phyloP scores from a whole-genome alignment of 1,284 basidiomycete genomes.

The Ustilago cynodontis region DNA sequence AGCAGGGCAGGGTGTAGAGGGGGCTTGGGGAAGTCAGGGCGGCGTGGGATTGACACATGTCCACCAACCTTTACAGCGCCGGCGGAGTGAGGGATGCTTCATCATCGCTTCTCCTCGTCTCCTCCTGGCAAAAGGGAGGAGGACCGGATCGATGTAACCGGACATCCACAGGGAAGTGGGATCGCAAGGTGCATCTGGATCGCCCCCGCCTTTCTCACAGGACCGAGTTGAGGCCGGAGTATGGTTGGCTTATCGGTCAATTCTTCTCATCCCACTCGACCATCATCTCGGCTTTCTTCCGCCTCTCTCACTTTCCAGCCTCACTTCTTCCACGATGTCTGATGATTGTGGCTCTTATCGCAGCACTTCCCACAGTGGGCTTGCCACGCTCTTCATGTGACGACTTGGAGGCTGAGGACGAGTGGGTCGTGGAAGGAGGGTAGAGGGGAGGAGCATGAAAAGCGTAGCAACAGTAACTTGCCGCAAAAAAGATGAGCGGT shows the following conservation, averaged over 20 bases:
- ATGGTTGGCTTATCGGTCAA: conserved; percentile 8
- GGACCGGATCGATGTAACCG: not conserved
- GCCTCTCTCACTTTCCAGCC: not conserved
- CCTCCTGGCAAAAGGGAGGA: not conserved
- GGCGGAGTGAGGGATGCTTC: not conserved
- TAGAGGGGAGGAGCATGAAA: not conserved
- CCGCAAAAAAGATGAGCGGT: not conserved
- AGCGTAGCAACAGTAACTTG: not conserved
- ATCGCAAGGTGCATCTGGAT: not conserved
- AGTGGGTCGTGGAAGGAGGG: not conserved
- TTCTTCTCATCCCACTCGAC: not conserved
- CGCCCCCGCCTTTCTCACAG: not conserved
- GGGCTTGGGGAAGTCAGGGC: not conserved
- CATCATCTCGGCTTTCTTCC: not conserved
- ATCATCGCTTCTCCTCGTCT: not conserved
- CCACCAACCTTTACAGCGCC: not conserved
- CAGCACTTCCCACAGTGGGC: not conserved
- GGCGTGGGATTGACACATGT: not conserved
- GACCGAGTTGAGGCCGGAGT: conserved; percentile 4
- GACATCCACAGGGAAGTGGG: not conserved
- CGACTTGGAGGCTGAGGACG: not conserved
- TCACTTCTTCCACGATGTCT: not conserved
- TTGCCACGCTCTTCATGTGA: not conserved
- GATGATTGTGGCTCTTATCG: not conserved
- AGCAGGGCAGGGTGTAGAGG: too few relatives aligned